phyloP scores from a whole-genome alignment of 106 monocot species.

The Alisma plantagoaquatica region DNA sequence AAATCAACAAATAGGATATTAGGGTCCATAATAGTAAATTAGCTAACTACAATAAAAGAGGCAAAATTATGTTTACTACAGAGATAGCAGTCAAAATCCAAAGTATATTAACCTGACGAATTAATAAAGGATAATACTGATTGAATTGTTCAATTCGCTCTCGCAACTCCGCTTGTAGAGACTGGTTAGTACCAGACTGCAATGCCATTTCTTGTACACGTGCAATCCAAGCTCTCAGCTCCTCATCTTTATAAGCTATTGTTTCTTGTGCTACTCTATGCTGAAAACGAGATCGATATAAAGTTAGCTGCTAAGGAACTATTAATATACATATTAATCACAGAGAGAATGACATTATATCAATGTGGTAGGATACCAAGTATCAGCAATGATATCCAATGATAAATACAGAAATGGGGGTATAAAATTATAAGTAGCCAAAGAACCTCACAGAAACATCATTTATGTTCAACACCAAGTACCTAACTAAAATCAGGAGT shows the following conservation, averaged over 20 bases:
- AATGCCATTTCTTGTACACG: conserved; percentile 76
- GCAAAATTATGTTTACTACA: no score
- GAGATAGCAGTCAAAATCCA: neutral
- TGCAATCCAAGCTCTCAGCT: conserved; percentile 73
- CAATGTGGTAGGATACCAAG: no score
- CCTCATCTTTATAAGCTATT: conserved; percentile 81
- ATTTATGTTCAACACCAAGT: no score
- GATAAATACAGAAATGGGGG: no score
- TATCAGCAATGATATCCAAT: no score
- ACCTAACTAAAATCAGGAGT: no score
- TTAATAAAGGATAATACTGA: conserved; percentile 64
- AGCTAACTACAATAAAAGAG: no score
- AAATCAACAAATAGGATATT: conserved; percentile 6
- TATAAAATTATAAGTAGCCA: no score
- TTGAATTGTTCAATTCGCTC: conserved; percentile 88
- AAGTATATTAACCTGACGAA: conserved; percentile 47
- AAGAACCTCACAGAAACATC: neutral
- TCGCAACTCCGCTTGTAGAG: conserved; percentile 72
- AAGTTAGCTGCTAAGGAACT: no score
- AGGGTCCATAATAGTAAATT: no score
- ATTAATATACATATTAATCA: no score
- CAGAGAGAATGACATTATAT: no score
- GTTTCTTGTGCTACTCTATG: conserved; percentile 76
- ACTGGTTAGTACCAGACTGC: conserved; percentile 56
- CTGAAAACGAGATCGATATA: conserved; percentile 31